Conservation (phyloP, 306 rosid genomes). For the Cicer arietinum region DNA sequence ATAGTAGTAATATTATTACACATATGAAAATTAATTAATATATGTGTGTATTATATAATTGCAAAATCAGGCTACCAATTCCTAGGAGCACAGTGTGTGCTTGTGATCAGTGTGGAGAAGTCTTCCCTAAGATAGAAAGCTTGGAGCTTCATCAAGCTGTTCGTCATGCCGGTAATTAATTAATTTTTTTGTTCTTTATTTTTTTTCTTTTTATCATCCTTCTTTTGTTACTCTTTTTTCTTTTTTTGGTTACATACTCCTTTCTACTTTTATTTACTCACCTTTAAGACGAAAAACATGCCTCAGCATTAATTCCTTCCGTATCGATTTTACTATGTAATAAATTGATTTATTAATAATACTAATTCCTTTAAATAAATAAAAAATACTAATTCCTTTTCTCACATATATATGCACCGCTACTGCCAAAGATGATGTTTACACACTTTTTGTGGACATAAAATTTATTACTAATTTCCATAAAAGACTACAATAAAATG, state of each 20-base stretch:
- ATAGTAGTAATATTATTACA: neutral
- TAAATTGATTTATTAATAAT: constrained; percentile 4
- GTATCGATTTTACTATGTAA: constrained; percentile 14
- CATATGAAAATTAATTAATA: neutral
- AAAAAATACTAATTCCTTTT: neutral
- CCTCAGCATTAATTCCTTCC: constrained; percentile 19
- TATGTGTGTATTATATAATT: neutral
- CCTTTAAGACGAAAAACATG: neutral
- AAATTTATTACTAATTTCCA: neutral
- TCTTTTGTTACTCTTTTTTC: neutral
- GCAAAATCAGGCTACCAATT: constrained; percentile 63
- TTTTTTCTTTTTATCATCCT: neutral
- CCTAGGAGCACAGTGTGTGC: constrained; percentile 75
- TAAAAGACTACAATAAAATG: neutral
- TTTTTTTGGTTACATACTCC: too few relatives aligned
- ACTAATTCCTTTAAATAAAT: too few relatives aligned
- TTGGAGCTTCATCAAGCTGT: constrained; percentile 91
- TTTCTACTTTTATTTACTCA: neutral
- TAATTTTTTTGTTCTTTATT: neutral
- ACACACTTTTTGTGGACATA: constrained; percentile 2
- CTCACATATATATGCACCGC: neutral
- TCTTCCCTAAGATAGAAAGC: constrained; percentile 83
- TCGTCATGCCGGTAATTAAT: constrained; percentile 89
- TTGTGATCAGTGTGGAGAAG: constrained; percentile 94
- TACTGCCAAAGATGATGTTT: neutral